Conservation (phyloP, 2,329 filamentous ascomycete genomes). For the Verticillium zaregamsianum region DNA sequence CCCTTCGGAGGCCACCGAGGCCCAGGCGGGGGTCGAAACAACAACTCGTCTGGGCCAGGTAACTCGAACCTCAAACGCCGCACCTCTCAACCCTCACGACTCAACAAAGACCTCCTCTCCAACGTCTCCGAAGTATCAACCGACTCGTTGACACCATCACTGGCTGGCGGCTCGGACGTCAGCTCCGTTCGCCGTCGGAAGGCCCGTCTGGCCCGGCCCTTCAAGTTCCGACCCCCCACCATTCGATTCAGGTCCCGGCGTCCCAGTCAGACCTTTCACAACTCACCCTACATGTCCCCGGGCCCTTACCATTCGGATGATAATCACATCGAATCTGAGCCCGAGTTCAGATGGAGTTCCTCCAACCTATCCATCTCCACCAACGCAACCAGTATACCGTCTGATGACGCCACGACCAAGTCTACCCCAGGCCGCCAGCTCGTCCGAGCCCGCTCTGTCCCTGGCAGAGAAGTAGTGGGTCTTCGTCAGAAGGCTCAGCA, state of each 20-base stretch:
- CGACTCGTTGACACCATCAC: constrained; percentile 5
- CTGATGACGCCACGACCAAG: constrained; percentile 3
- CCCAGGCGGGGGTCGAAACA: background rate
- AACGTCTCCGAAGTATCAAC: constrained; percentile 12
- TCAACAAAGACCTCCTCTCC: constrained; percentile 3
- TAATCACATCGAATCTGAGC: constrained; percentile 11
- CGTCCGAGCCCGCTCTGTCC: background rate
- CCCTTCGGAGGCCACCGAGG: background rate
- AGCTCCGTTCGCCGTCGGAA: constrained; percentile 2
- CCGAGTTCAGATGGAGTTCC: constrained; percentile 12
- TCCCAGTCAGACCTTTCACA: constrained; percentile 3
- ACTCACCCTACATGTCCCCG: constrained; percentile 9
- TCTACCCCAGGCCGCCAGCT: background rate
- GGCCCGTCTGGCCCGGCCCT: constrained; percentile 6
- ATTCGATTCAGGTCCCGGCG: constrained; percentile 8
- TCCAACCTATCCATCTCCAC: constrained; percentile 9
- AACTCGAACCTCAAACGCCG: background rate
- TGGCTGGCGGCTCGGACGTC: constrained; percentile 8
- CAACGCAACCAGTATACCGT: constrained; percentile 11
- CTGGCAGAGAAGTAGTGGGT: background rate
- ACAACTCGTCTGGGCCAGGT: background rate
- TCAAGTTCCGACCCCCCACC: constrained; percentile 10
- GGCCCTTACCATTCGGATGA: constrained; percentile 10
- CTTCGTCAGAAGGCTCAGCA: background rate
- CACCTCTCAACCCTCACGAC: background rate